Base-by-base conservation (phyloP, 2,329 filamentous ascomycete genomes). In the Fusarium sp. region DNA sequence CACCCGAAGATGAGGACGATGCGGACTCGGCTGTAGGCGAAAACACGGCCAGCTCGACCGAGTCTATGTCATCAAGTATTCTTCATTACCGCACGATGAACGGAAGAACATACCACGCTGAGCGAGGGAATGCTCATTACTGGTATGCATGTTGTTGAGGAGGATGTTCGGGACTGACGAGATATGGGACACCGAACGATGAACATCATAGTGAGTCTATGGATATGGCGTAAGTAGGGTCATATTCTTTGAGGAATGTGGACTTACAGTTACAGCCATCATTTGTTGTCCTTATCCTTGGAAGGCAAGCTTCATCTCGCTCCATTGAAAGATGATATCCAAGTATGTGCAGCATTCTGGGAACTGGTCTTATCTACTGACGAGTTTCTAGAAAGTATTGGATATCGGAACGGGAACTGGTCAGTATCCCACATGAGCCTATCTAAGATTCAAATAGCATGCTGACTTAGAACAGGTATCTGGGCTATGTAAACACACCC, bases 391-490 rank as follows among this genome's bases (percentile, higher is more conserved):
- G 68, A 72, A 54, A 34, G 62, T 72, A 4, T 75, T 88, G 21
- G 85, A 87, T 61, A 77, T 88, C 11, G 85, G 86, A 45, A 88
- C 86, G 4, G 88, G 87, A 25, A 86, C 86, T 2, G 87, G 87
- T 30, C 83, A 14, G 68, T 43, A 4, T 16, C 4, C 0, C 4
- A 2, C 2, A 1, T 1, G 1, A 2, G 1, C 4, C 21, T 2
- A 7, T 3, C 3, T 0, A 9, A 23, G 3, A 5, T 3, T 10
- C 1, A 5, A 0, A 10, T 7, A 20, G 2, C 1, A 7, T 1
- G 2, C 40, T 62, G 7, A 58, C 8, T 5, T 0, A 7, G 0
- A 20, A 20, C 3, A 72, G 70, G 70, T 10, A 71, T 86, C 51
- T 88, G 85, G 86, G 83, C 86, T 4, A 77, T 71, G 74, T 75